Base-by-base conservation (phyloP, 805 yeast genomes). In the Teunomyces gatunensis region DNA sequence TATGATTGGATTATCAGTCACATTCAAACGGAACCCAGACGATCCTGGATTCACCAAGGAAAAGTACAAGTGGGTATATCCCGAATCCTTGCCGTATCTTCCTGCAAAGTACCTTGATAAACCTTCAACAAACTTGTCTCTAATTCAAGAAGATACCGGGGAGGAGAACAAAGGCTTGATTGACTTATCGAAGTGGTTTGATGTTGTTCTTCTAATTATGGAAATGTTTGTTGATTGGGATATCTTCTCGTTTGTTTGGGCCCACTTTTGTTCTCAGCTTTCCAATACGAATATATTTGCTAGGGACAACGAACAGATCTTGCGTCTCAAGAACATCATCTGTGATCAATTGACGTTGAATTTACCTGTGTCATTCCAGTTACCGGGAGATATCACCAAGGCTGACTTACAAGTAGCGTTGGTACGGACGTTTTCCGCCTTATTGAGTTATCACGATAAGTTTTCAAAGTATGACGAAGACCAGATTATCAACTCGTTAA, bases 201-300 rank as follows among this genome's bases (percentile, higher is more conserved):
- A 69, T 0, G 49, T 81, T 10, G 79, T 83, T 5, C 60, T 77
- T 9, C 64, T 68, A 5, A 69, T 83, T 0, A 57, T 87, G 53
- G 76, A 77, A 10, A 68, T 71, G 3, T 82, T 82, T 34, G 70
- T 78, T 13, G 77, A 78, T 49, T 87, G 92, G 94, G 92, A 85
- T 51, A 60, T 81, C 0, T 87, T 83, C 60, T 81, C 90, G 0
- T 85, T 73, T 56, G 63, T 82, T 1, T 69, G 84, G 72, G 80
- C 86, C 0, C 89, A 85, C 61, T 72, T 87, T 46, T 83, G 89
- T 55, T 79, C 88, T 0, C 95, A 87, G 56, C 57, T 88, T 27
- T 71, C 87, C 9, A 84, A 82, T 54, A 60, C 81, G 52, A 65
- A 64, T 11, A 65, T 88, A 6, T 85, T 85, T 53, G 62, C 67